Base-by-base conservation (phyloP, 1,284 basidiomycete species). In the Cutaneotrichosporon cutaneum region DNA sequence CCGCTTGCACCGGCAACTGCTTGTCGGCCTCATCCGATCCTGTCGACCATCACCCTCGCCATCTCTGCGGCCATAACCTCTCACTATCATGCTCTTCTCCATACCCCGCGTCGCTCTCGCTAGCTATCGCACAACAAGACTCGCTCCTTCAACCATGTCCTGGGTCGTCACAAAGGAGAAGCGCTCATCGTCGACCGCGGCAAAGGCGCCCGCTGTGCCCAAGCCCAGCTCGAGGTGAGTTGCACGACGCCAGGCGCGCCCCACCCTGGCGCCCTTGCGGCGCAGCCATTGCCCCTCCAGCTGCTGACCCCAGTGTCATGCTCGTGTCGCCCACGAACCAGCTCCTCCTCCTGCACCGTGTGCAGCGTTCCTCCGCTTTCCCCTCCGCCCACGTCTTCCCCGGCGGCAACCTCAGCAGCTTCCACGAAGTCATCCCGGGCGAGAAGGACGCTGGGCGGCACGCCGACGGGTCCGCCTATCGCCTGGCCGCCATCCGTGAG, bases 381-480 rank as follows among this genome's bases (percentile, higher is more conserved):
- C 82, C 13, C 82, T 84, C 72, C 82, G 83, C 66, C 77, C 83
- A 51, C 58, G 77, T 82, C 48, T 74, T 82, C 54, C 69, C 72
- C 55, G 70, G 70, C 35, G 82, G 81, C 14, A 65, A 72, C 4
- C 79, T 84, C 62, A 64, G 64, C 13, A 80, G 78, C 11, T 64
- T 83, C 8, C 79, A 82, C 58, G 50, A 61, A 50, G 26, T 16
- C 16, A 59, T 63, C 10, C 64, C 64, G 18, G 56, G 24, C 21
- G 45, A 39, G 5, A 18, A 48, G 13, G 27, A 48, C 13, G 14
- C 44, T 4, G 57, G 44, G n/a, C 47, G 61, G 10, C 64, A 66
- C 50, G 11, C 16, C 10, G 64, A 66, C 53, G n/a, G 35, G 8
- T 16, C 13, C 21, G 61, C 61, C n/a, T 66, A 66, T 54, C 64